Evolutionary conservation across 1,284 basidiomycete species (phyloP), one percentile per base, ranked within the genome.

Genomic region (Ganoderma boninense): DNA sequence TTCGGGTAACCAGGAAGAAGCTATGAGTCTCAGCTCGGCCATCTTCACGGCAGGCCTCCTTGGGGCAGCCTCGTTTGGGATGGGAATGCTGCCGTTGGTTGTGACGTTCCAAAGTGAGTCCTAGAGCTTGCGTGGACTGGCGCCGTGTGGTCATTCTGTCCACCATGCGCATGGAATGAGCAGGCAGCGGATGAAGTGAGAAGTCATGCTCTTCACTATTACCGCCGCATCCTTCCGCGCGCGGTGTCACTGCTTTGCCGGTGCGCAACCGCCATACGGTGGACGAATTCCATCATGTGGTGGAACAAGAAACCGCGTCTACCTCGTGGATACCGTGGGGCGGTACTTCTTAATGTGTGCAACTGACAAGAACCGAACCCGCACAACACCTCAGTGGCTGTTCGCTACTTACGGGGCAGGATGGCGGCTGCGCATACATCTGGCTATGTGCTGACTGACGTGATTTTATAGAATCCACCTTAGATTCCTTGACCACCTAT

Each of bases 61-160:
- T 73, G 93, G 91, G 64, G 83, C 84, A n/a, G 87, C 89, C 7
- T 93, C 93, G 2, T 93, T 95, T 75, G 85, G 84, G 26, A 85
- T 90, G 56, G 95, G 95, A 40, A 88, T 91, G 74, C 79, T 94
- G 46, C 96, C 96, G 0, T 81, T 97, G 62, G 89, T 89, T 61
- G 87, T 95, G 74, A 83, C 87, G 26, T 88, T 94, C 75, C 92
- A 93, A 42, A 92, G 95, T 96, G 54, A 57, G 64, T 65, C 18
- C 35, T 59, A 11, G n/a, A 49, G 2, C 54, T 54, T 14, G 16
- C 26, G n/a, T n/a, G n/a, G n/a, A n/a, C n/a, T n/a, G n/a, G n/a
- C n/a, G n/a, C 2, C 29, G 57, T 10, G 8, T n/a, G 16, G 20
- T 40, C 32, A 3, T 43, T 13, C n/a, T 2, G 26, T 26, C 60